These are phyloP conservation scores for Corynespora cassiicola DNA, from an alignment of 2,329 filamentous ascomycete genomes.

Conservation along the genomic window DNA sequence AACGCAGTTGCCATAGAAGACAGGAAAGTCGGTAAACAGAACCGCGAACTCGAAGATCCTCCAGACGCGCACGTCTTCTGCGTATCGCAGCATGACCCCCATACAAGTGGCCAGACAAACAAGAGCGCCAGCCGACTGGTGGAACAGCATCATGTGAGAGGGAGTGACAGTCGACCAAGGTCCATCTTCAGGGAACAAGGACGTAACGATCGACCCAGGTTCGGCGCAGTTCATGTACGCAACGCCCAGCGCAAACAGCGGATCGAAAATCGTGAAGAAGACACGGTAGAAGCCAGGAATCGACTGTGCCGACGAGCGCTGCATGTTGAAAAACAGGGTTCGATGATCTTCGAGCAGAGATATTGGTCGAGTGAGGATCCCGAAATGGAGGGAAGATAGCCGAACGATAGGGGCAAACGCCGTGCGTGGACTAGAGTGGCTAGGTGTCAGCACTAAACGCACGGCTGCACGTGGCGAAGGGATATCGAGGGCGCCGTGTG, in stretches of 20 bases:
- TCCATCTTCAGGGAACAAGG: constrained; percentile 5
- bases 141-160: constrained; percentile 7
- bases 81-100: constrained; percentile 8
- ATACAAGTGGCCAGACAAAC: constrained; percentile 6
- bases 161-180: constrained; percentile 7
- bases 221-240: constrained; percentile 7
- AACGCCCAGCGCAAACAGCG: constrained; percentile 4
- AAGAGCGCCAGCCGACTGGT: constrained; percentile 10
- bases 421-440: too few species aligned
- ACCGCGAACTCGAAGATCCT: constrained; percentile 7
- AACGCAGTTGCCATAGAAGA: not conserved
- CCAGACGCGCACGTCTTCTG: constrained; percentile 9
- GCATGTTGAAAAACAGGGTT: too few species aligned
- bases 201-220: constrained; percentile 4
- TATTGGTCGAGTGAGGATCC: too few species aligned
- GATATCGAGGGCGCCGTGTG: too few species aligned
- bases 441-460: too few species aligned
- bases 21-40: constrained; percentile 5
- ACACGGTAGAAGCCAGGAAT: constrained; percentile 10
- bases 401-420: too few species aligned
- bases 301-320: too few species aligned
- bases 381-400: too few species aligned
- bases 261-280: constrained; percentile 10
- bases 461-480: too few species aligned
- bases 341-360: too few species aligned